phyloP scores from a whole-genome alignment of 2,329 filamentous ascomycete species.

The Nothopassalora personata region DNA sequence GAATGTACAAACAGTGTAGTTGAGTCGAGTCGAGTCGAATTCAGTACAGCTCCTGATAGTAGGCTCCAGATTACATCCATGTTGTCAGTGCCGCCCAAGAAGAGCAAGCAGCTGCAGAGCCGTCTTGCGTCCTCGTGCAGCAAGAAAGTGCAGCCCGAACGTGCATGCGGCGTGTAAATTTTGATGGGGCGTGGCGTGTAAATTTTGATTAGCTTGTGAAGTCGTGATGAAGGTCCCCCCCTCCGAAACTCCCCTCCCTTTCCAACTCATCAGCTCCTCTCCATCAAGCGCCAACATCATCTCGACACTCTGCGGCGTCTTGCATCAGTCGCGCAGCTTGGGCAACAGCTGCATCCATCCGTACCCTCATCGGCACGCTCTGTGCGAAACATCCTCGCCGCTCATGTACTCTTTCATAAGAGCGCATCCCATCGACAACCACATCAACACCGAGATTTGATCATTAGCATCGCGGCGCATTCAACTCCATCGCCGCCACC shows the following conservation, averaged over 20 bases:
- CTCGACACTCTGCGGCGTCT: background rate
- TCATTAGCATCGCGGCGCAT: constrained; percentile 23
- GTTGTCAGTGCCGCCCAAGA: no score
- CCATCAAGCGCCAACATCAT: background rate
- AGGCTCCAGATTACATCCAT: no score
- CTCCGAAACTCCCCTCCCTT: background rate
- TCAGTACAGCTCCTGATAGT: no score
- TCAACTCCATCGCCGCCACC: constrained; percentile 5
- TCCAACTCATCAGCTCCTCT: background rate
- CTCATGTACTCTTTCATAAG: background rate
- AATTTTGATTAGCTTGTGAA: no score
- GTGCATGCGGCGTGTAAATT: no score
- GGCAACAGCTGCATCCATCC: background rate
- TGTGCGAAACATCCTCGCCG: background rate
- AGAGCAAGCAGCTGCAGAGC: no score
- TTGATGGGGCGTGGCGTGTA: no score
- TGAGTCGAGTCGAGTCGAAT: no score
- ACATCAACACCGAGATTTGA: constrained; percentile 18
- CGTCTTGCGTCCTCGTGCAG: no score
- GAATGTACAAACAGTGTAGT: no score
- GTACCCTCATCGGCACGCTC: background rate
- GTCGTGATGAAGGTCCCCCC: no score
- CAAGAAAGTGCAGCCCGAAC: no score
- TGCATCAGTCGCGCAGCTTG: background rate
- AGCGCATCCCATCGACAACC: background rate